Evolutionary conservation across 169 alveolate genomes (phyloP), one percentile per base, ranked within the genome.

Genomic region (Plasmodium yoelii): DNA sequence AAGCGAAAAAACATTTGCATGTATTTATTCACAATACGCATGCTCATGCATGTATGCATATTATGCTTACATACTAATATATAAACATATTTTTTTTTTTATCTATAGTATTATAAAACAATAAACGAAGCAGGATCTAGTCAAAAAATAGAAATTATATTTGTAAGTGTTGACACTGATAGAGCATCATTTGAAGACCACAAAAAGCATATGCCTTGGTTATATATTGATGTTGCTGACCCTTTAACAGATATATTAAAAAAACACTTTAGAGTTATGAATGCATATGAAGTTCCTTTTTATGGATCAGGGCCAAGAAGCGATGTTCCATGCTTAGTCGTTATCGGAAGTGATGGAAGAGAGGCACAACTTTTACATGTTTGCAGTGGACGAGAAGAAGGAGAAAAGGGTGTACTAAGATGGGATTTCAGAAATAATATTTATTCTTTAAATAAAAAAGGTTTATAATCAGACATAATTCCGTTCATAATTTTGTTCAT

Each of bases 331-430:
- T 67, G 93, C 22, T 60, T 93, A 63, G 69, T 93, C n/a, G 94
- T 93, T 61, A 73, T 93, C 4, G 94, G 94, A n/a, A 64, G 93
- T 69, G 95, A 90, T 77, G 95, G 95, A 24, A 61, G 92, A 18
- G 93, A 90, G 49, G 92, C 93, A 1, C 95, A 93, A 84, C 92
- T 90, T 68, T 71, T 93, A 9, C 95, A 86, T 15, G 61, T 93
- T 64, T 57, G 94, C 68, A 88, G 94, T 51, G 95, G 95, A 34
- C 68, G 94, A 49, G 95, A 93, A 44, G 95, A 93, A 55, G 95
- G 95, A 8, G 94, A 88, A 67, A 67, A 93, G 55, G 95, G 92
- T 10, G 51, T 93, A 7, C 64, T 93, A 26, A 68, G 95, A 55
- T 92, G 90, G 88, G 88, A 59, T 53, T 88, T 61, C 68, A 82